Conservation (phyloP, 2,329 filamentous ascomycete genomes). For the Neopestalotiopsis clavispora region DNA sequence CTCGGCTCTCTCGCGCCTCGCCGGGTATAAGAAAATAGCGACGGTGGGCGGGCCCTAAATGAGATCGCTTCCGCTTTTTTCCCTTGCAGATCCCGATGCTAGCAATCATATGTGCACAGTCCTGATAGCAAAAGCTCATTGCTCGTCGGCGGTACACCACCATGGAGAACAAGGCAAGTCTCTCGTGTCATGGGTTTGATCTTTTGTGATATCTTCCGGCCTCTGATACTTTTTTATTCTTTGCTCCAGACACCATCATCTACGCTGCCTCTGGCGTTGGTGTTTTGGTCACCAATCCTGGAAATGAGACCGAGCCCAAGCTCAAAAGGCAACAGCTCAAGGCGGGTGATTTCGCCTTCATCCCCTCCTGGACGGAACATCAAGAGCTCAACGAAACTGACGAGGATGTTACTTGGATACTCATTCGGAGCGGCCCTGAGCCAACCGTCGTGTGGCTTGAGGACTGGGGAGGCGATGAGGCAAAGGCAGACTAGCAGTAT, state of each 20-base stretch:
- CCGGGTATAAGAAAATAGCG: slow-evolving; percentile 5
- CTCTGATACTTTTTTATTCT: neutral
- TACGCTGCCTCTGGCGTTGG: slow-evolving; percentile 68
- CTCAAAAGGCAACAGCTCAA: slow-evolving; percentile 58
- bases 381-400: slow-evolving; percentile 71
- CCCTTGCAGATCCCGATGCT: neutral
- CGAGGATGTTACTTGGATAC: slow-evolving; percentile 64
- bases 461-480: slow-evolving; percentile 62
- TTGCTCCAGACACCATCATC: slow-evolving; percentile 65
- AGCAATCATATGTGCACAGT: slow-evolving; percentile 43
- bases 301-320: slow-evolving; percentile 50
- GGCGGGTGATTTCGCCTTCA: slow-evolving; percentile 71
- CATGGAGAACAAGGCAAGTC: slow-evolving; percentile 69
- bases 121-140: slow-evolving; percentile 66
- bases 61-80: neutral
- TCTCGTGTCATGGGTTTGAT: neutral
- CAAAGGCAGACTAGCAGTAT: slow-evolving; percentile 30
- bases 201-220: neutral
- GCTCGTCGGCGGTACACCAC: slow-evolving; percentile 68
- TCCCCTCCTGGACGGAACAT: slow-evolving; percentile 74
- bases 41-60: neutral
- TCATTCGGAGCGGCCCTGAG: slow-evolving; percentile 64
- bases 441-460: slow-evolving; percentile 67
- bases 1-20: neutral
- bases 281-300: slow-evolving; percentile 61